Evolutionary conservation across 495 filamentous ascomycete genomes (phyloP).

Genomic region (Recurvomyces mirabilis): DNA sequence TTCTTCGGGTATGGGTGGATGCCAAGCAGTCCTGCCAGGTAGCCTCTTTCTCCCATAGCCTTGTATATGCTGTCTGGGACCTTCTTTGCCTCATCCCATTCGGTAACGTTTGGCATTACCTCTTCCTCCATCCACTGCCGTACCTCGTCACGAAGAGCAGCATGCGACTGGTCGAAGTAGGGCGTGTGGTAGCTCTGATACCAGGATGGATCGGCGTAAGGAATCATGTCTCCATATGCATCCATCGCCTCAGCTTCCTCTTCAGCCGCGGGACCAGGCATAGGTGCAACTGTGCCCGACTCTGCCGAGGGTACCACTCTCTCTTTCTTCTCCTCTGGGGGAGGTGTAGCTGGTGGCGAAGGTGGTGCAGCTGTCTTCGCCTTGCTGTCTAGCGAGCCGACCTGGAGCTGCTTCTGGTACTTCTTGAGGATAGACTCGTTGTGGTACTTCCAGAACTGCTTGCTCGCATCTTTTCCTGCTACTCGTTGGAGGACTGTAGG

Average conservation of each 20-base stretch:
- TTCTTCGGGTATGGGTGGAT: slow-evolving; percentile 60
- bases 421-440: slow-evolving; percentile 96
- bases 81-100: slow-evolving; percentile 92
- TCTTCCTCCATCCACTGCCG: slow-evolving; percentile 83
- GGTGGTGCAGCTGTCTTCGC: slow-evolving; percentile 44
- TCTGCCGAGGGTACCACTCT: slow-evolving; percentile 36
- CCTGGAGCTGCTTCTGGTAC: slow-evolving; percentile 73
- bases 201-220: slow-evolving; percentile 87
- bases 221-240: slow-evolving; percentile 73
- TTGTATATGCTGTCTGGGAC: slow-evolving; percentile 85
- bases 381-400: slow-evolving; percentile 86
- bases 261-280: slow-evolving; percentile 36
- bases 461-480: slow-evolving; percentile 90
- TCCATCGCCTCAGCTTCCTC: slow-evolving; percentile 62
- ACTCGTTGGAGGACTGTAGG: slow-evolving; percentile 69
- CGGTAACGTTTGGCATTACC: slow-evolving; percentile 82
- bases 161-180: slow-evolving; percentile 90
- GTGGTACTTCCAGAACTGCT: slow-evolving; percentile 99
- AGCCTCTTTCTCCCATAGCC: slow-evolving; percentile 85
- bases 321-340: slow-evolving; percentile 41
- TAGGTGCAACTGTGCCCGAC: slow-evolving; percentile 35
- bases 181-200: slow-evolving; percentile 95
- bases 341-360: slow-evolving; percentile 39
- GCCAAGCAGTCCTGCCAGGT: slow-evolving; percentile 81
- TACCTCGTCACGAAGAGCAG: slow-evolving; percentile 75